Evolutionary conservation across 2,329 filamentous ascomycete species (phyloP), one percentile per base, ranked within the genome.

Genomic region (Pyrenophora teres): DNA sequence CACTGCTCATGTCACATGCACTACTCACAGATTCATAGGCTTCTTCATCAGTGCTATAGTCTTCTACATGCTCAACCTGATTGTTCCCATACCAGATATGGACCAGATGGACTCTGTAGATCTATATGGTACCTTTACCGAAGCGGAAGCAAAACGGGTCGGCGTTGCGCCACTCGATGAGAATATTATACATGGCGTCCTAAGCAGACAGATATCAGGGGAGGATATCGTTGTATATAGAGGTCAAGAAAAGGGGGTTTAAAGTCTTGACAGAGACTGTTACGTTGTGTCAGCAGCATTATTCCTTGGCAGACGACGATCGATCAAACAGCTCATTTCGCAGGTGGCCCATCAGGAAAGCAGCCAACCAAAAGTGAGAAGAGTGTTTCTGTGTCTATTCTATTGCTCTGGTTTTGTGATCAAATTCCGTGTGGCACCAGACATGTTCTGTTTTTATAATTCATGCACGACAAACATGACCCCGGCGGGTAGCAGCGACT

Each of bases 51-150:
- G 74, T 30, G 62, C 59, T 35, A 37, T 64, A 52, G 12, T 72
- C 2, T 72, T 72, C 47, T 72, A 68, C 23, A 19, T 52, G 2
- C 44, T 72, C 3, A 80, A 78, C 48, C 53, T 69, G 13, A 12
- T 76, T 15, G 80, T 76, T 40, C 77, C 78, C 0, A 65, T 74
- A 2, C 35, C 46, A 1, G 71, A 74, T 7, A 65, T 77, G 60
- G 77, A 75, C 13, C 71, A 77, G 47, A 76, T 73, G 32, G 78
- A 81, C 42, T 64, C 74, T 4, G 58, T 74, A 6, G 78, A 81
- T 52, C 42, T 75, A 10, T 80, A 77, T 46, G 76, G 74, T 16
- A 79, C 77, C 0, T 80, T 81, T 48, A 78, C 77, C 0, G 50
- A 64, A 1, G 62, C 65, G 9, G 78, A 81, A 62, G 77, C 77